These are phyloP conservation scores for Phtheirospermum japonicum DNA, from an alignment of 257 asterid genomes.

Conservation along the genomic window DNA sequence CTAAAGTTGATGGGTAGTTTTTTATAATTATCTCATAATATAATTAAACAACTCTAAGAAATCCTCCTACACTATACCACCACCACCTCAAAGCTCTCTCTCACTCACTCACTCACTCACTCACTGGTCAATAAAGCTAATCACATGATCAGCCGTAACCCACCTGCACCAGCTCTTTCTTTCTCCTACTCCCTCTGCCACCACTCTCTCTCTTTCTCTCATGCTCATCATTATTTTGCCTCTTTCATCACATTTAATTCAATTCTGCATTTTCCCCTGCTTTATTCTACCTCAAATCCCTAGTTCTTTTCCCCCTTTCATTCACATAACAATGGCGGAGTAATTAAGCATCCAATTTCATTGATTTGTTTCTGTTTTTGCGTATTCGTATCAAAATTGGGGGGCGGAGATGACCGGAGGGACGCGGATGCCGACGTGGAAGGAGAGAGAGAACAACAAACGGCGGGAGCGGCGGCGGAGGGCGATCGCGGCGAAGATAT, in stretches of 20 bases:
- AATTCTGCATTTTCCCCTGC: constrained; percentile 22
- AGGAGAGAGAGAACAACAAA: constrained; percentile 80
- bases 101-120: no score
- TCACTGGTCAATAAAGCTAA: constrained; percentile 13
- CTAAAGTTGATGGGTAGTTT: no score
- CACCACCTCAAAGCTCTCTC: no score
- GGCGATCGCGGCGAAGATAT: constrained; percentile 70
- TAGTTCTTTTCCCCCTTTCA: not conserved
- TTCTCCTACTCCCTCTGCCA: no score
- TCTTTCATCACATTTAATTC: constrained; percentile 8
- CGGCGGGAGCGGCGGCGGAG: constrained; percentile 69
- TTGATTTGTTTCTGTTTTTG: not conserved
- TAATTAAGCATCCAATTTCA: not conserved
- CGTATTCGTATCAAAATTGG: not conserved
- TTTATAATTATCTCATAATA: no score
- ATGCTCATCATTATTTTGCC: constrained; percentile 11
- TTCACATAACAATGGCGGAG: not conserved
- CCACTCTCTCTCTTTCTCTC: constrained; percentile 19
- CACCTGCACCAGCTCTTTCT: not conserved
- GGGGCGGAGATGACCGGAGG: constrained; percentile 35
- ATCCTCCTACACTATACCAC: no score
- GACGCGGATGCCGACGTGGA: constrained; percentile 65
- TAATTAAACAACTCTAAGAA: no score
- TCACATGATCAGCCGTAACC: not conserved
- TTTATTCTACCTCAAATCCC: not conserved